These are phyloP conservation scores for Mariannaea sp. DNA, from an alignment of 2,329 filamentous ascomycete genomes.

Conservation along the genomic window DNA sequence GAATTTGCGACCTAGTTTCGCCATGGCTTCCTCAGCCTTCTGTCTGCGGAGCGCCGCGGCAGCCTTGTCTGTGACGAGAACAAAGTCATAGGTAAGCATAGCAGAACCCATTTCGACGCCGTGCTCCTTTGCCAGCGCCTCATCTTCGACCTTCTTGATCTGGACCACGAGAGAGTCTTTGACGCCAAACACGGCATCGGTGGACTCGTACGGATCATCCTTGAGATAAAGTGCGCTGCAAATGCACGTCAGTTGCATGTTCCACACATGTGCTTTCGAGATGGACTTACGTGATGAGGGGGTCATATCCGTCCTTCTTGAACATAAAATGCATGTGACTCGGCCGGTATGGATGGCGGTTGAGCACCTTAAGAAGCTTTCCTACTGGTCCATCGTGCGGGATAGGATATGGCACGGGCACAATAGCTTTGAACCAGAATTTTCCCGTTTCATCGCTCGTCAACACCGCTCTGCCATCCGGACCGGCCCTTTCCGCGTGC, in stretches of 20 bases:
- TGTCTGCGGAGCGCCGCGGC: background rate
- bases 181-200: slow-evolving; percentile 85
- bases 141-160: slow-evolving; percentile 37
- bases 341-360: slow-evolving; percentile 74
- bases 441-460: slow-evolving; percentile 34
- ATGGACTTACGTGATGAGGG: slow-evolving; percentile 13
- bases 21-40: slow-evolving; percentile 7
- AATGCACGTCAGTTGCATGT: background rate
- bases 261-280: too few relatives aligned
- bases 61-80: slow-evolving; percentile 9
- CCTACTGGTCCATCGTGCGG: slow-evolving; percentile 85
- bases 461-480: slow-evolving; percentile 39
- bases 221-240: slow-evolving; percentile 74
- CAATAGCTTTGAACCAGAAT: slow-evolving; percentile 83
- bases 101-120: background rate
- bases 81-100: slow-evolving; percentile 15
- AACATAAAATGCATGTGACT: slow-evolving; percentile 91
- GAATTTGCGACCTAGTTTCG: background rate
- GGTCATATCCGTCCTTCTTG: slow-evolving; percentile 44
- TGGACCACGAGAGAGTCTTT: slow-evolving; percentile 78
- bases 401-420: slow-evolving; percentile 84
- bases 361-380: slow-evolving; percentile 65
- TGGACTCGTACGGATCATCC: slow-evolving; percentile 79
- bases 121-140: background rate
- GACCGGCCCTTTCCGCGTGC: slow-evolving; percentile 58